phyloP scores from a whole-genome alignment of 129 eudicot genomes.

The Kitagawia praeruptora region DNA sequence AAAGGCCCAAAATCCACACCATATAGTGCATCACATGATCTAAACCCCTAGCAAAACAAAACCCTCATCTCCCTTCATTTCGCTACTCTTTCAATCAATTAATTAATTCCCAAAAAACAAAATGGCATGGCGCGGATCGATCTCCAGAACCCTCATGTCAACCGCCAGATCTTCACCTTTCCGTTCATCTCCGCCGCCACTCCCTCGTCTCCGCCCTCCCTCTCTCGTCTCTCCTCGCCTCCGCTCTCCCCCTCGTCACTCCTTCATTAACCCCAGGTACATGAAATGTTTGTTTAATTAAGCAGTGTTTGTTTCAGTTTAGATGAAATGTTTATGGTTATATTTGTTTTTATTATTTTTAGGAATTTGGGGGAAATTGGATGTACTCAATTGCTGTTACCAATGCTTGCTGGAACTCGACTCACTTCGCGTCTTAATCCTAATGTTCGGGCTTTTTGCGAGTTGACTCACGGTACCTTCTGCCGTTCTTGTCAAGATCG shows the following conservation, averaged over 20 bases:
- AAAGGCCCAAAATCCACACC: no score
- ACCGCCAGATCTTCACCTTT: slow-evolving; percentile 52
- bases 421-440: slow-evolving; percentile 53
- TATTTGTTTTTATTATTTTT: no score
- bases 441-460: slow-evolving; percentile 67
- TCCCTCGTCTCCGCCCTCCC: slow-evolving; percentile 55
- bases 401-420: slow-evolving; percentile 46
- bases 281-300: no score
- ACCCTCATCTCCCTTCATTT: background rate
- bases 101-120: no score
- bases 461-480: slow-evolving; percentile 96
- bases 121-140: slow-evolving; percentile 84
- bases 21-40: no score
- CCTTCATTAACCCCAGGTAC: slow-evolving; percentile 36
- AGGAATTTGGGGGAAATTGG: slow-evolving; percentile 66
- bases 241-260: background rate
- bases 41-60: background rate
- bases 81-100: background rate
- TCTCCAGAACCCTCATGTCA: slow-evolving; percentile 66
- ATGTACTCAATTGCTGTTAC: slow-evolving; percentile 59
- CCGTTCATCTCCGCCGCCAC: slow-evolving; percentile 56
- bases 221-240: slow-evolving; percentile 38
- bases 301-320: no score
- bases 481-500: slow-evolving; percentile 99
- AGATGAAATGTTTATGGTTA: no score